Percentiles rank a stretch among this genome's conserved stretches.
These are phyloP conservation scores for Rhodomyrtus psidioides DNA, from an alignment of 441 rosid genomes.

Conservation along the genomic window DNA sequence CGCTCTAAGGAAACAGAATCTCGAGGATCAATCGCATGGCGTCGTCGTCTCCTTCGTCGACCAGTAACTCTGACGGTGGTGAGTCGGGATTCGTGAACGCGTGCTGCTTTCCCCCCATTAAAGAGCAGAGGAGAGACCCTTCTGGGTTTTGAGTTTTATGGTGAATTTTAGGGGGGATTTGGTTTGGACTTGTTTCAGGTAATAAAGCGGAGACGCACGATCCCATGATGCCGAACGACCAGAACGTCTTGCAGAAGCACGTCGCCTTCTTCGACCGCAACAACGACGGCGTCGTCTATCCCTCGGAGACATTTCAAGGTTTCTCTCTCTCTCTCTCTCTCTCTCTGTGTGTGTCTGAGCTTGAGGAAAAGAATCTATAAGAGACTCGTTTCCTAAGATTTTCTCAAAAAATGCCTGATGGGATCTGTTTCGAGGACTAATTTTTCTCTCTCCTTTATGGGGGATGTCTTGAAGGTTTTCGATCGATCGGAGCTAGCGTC, in stretches of 20 bases:
- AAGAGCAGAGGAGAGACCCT: background rate
- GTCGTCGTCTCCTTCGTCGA: background rate
- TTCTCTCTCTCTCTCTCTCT: background rate
- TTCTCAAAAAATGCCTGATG: background rate
- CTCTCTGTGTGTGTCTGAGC: background rate
- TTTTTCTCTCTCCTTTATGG: background rate
- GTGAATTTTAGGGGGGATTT: background rate
- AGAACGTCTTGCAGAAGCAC: constrained; percentile 60
- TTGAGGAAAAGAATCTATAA: too few relatives aligned
- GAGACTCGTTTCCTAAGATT: background rate
- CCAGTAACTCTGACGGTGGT: background rate
- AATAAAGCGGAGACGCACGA: background rate
- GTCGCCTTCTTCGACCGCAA: constrained; percentile 78
- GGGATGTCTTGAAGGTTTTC: constrained; percentile 44
- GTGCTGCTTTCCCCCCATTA: background rate
- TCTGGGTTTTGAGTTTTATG: background rate
- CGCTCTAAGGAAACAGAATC: background rate
- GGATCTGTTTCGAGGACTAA: background rate
- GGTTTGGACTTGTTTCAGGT: background rate
- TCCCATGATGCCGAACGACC: constrained; percentile 7
- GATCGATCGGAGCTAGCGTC: constrained; percentile 66
- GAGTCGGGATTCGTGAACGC: background rate
- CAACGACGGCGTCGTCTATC: constrained; percentile 70
- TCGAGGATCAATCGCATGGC: background rate
- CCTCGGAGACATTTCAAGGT: constrained; percentile 82